These are phyloP conservation scores for Cryptosporidium sp. DNA, from an alignment of 169 alveolate genomes.

Conservation along the genomic window DNA sequence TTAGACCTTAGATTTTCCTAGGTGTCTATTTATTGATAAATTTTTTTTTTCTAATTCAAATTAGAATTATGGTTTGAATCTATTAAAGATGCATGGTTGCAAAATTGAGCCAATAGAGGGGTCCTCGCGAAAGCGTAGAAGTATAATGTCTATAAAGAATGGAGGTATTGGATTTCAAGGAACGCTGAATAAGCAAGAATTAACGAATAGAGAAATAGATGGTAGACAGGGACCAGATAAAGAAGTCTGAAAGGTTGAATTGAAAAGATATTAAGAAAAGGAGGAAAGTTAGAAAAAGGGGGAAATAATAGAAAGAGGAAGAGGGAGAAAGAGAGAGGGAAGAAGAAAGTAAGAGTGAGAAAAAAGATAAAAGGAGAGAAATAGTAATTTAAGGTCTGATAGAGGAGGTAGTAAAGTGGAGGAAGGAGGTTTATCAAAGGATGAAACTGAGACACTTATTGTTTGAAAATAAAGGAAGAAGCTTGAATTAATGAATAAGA, in stretches of 20 bases:
- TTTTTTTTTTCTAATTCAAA: too few relatives aligned
- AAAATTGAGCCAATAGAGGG: not conserved
- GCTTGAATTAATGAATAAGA: constrained; percentile 14
- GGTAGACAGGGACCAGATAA: not conserved
- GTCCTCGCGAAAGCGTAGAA: constrained; percentile 17
- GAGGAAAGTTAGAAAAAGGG: not conserved
- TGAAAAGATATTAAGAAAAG: not conserved
- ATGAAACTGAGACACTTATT: not conserved
- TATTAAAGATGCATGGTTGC: constrained; percentile 12
- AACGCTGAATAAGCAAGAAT: not conserved
- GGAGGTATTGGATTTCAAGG: not conserved
- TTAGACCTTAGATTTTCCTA: too few relatives aligned
- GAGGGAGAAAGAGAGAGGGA: not conserved
- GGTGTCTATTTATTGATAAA: too few relatives aligned
- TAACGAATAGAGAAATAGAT: not conserved
- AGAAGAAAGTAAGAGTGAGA: not conserved
- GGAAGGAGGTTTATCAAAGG: not conserved
- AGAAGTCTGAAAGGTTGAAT: not conserved
- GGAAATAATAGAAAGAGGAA: not conserved
- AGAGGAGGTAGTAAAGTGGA: not conserved
- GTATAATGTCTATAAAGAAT: not conserved
- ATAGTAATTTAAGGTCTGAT: not conserved
- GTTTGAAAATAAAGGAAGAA: not conserved
- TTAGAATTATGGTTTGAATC: not conserved
- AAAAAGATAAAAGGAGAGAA: not conserved